These are phyloP conservation scores for Coniochaeta sp. DNA, from an alignment of 2,329 filamentous ascomycete species.

Conservation along the genomic window DNA sequence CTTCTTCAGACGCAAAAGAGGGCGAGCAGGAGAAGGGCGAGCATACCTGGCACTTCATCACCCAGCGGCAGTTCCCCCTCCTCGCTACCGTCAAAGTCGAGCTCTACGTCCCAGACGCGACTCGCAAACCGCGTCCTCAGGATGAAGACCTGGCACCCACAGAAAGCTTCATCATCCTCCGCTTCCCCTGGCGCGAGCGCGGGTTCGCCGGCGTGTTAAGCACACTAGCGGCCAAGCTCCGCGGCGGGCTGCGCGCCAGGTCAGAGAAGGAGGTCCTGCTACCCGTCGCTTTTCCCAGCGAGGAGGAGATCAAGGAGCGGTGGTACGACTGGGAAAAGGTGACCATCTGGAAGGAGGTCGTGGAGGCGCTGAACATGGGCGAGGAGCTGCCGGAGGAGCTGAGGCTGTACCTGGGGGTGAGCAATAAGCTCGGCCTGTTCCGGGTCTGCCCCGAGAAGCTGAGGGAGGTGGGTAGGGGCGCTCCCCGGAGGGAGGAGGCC, in stretches of 20 bases:
- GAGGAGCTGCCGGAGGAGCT: constrained; percentile 56
- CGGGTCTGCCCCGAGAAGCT: constrained; percentile 52
- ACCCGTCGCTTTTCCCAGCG: constrained; percentile 55
- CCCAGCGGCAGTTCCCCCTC: constrained; percentile 60
- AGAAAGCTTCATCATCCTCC: constrained; percentile 57
- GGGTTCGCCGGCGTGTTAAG: constrained; percentile 42
- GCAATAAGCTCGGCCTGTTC: constrained; percentile 61
- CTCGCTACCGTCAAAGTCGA: constrained; percentile 64
- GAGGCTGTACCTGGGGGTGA: constrained; percentile 58
- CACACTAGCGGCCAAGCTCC: constrained; percentile 42
- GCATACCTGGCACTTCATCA: constrained; percentile 63
- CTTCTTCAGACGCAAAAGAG: constrained; percentile 16
- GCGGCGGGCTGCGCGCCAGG: constrained; percentile 37
- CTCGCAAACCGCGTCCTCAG: constrained; percentile 23
- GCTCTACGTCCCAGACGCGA: constrained; percentile 61
- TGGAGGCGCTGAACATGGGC: constrained; percentile 49
- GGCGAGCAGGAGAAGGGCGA: constrained; percentile 26
- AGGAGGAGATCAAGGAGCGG: constrained; percentile 47
- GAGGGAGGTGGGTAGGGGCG: constrained; percentile 53
- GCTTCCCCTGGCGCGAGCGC: constrained; percentile 53
- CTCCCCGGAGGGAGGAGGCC: constrained; percentile 48
- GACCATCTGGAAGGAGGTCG: constrained; percentile 56
- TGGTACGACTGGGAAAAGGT: constrained; percentile 56
- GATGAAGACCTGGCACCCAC: constrained; percentile 34
- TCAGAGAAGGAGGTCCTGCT: constrained; percentile 60